Conservation (phyloP, 177 flowering plant genomes). For the Telopea speciosissima region DNA sequence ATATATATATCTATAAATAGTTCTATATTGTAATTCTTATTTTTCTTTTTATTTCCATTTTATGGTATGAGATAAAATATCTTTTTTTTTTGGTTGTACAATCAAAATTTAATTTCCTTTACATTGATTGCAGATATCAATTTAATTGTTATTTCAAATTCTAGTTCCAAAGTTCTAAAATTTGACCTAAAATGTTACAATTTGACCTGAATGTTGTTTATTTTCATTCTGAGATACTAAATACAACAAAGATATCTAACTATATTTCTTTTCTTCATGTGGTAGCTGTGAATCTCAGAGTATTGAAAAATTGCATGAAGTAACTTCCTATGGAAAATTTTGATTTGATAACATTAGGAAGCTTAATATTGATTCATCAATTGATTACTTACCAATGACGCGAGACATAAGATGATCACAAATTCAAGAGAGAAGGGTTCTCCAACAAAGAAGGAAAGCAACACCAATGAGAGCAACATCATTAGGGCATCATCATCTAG, state of each 20-base stretch:
- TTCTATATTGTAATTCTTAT: not conserved
- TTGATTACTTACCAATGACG: conserved; percentile 15
- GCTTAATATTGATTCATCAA: conserved; percentile 1
- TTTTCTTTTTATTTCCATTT: too few species aligned
- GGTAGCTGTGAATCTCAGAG: too few species aligned
- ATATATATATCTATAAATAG: too few species aligned
- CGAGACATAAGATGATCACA: conserved; percentile 37
- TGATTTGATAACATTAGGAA: not conserved
- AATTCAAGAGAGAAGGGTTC: conserved; percentile 31
- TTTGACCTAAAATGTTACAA: not conserved
- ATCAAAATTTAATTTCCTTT: not conserved
- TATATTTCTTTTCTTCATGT: too few species aligned
- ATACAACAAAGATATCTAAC: too few species aligned
- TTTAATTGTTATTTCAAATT: not conserved
- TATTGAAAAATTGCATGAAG: too few species aligned
- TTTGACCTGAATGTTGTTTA: not conserved
- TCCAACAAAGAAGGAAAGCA: conserved; percentile 30
- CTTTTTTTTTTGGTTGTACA: not conserved
- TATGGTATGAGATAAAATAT: too few species aligned
- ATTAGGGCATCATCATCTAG: conserved; percentile 29
- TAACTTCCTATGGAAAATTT: not conserved
- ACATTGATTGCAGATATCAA: not conserved
- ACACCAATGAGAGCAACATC: conserved; percentile 20
- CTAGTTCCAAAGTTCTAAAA: not conserved
- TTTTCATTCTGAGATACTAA: not conserved